Base-by-base conservation (phyloP, 2,329 filamentous ascomycete genomes). In the Trichoderma citrinoviride region DNA sequence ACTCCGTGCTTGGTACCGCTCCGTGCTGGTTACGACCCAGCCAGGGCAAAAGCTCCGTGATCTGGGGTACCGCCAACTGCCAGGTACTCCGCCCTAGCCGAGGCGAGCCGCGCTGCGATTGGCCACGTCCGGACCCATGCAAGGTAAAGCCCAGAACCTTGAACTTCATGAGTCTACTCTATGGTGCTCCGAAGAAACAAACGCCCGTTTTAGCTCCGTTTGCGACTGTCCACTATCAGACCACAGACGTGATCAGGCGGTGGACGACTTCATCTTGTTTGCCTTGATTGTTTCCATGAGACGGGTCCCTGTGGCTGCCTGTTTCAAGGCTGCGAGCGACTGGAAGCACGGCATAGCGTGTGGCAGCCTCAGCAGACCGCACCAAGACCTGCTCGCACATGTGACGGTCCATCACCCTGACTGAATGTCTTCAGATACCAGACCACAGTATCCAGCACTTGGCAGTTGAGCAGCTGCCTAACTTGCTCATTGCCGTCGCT, bases 161-260 rank as follows among this genome's bases (percentile, higher is more conserved):
- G 43, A 58, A 58, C 43, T 29, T 58, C 33, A 8, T 49, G 55
- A 49, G 37, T 58, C 29, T 54, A n/a, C 17, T 6, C 40, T 17
- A 52, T n/a, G n/a, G n/a, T n/a, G n/a, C n/a, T n/a, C n/a, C 49
- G 7, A 52, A 40, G n/a, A 58, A 44, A 47, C 27, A n/a, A 43
- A 33, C 46, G 41, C 55, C 37, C 37, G 41, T 58, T 47, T 37
- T 47, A 47, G 55, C 55, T 29, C 55, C 27, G 27, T 58, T 47
- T 58, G 55, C 55, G 43, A 58, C 17, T 23, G 23, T 25, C 25
- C 41, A 46, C 21, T 10, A 21, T 37, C 41, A 43, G 23, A 47
- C 55, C 55, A 58, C 43, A 46, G 46, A 21, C 43, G 33, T 23
- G 55, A 49, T 58, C 55, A 58, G 55, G 43, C n/a, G 55, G 55